Conservation (phyloP, 169 alveolate species). For the Plasmodium reichenowi region DNA sequence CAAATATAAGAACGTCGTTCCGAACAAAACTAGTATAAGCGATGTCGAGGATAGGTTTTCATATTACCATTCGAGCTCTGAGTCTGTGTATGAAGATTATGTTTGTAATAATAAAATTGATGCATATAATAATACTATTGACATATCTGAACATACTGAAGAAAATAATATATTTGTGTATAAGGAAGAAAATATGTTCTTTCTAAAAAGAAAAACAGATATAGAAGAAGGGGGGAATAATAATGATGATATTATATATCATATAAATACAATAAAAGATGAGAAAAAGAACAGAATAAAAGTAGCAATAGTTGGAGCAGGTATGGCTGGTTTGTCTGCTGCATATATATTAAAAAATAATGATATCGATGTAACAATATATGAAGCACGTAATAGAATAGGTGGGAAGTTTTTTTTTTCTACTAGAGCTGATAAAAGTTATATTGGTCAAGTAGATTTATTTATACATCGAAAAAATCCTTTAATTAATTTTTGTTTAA, state of each 20-base stretch:
- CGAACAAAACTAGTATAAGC: not conserved
- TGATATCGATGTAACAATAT: conserved; percentile 47
- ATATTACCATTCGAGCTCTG: not conserved
- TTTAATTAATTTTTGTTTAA: conserved; percentile 52
- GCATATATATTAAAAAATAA: conserved; percentile 57
- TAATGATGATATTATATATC: conserved; percentile 53
- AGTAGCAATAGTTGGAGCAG: conserved; percentile 70
- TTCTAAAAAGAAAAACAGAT: conserved; percentile 7
- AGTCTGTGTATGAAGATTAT: not conserved
- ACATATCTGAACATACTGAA: conserved; percentile 24
- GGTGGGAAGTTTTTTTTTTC: conserved; percentile 66
- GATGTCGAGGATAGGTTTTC: not conserved
- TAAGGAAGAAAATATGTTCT: conserved; percentile 30
- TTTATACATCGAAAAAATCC: conserved; percentile 39
- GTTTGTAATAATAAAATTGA: not conserved
- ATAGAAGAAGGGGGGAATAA: not conserved
- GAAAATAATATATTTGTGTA: conserved; percentile 35
- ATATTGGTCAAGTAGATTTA: conserved; percentile 39
- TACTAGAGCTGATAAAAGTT: conserved; percentile 3
- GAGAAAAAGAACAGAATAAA: conserved; percentile 18
- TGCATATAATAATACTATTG: conserved; percentile 1
- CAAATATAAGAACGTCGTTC: no score
- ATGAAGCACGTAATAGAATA: conserved; percentile 67
- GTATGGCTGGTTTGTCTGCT: conserved; percentile 60
- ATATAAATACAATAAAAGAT: conserved; percentile 36